A percentile compares a stretch with the other conserved stretches of the same genome.
phyloP scores from a whole-genome alignment of 2,329 filamentous ascomycete genomes.

The Colletotrichum aenigma region DNA sequence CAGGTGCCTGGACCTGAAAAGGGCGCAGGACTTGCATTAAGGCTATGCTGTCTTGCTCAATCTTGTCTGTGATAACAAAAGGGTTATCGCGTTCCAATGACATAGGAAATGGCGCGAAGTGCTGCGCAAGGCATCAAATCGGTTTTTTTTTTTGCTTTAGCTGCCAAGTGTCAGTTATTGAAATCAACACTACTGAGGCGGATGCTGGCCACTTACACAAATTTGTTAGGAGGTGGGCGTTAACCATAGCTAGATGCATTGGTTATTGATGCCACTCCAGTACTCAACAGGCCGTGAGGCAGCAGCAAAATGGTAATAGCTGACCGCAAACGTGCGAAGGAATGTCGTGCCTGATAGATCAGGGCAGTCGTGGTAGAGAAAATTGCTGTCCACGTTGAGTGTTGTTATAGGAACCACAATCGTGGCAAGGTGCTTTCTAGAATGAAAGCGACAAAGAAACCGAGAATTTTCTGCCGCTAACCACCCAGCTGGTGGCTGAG shows the following conservation, averaged over 20 bases:
- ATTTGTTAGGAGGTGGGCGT: background rate
- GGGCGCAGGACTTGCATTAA: conserved; percentile 5
- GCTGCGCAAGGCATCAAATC: background rate
- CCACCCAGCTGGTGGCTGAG: background rate
- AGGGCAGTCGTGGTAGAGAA: background rate
- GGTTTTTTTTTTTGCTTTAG: background rate
- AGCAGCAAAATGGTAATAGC: background rate
- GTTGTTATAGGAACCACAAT: background rate
- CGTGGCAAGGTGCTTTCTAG: background rate
- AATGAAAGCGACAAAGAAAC: background rate
- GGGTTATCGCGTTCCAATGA: background rate
- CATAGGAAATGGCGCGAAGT: background rate
- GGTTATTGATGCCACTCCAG: background rate
- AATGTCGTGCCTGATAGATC: background rate
- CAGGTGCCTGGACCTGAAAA: background rate
- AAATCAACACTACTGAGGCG: background rate
- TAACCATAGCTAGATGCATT: background rate
- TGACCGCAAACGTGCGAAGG: background rate
- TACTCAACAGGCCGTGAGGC: background rate
- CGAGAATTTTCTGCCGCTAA: background rate
- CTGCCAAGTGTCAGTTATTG: background rate
- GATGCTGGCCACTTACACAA: background rate
- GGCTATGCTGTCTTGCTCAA: background rate
- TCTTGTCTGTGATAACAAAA: background rate
- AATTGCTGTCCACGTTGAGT: background rate